A percentile compares a stretch with the other conserved stretches of the same genome.
Conservation (phyloP, 495 filamentous ascomycete species). For the Aeminium ludgeri region DNA sequence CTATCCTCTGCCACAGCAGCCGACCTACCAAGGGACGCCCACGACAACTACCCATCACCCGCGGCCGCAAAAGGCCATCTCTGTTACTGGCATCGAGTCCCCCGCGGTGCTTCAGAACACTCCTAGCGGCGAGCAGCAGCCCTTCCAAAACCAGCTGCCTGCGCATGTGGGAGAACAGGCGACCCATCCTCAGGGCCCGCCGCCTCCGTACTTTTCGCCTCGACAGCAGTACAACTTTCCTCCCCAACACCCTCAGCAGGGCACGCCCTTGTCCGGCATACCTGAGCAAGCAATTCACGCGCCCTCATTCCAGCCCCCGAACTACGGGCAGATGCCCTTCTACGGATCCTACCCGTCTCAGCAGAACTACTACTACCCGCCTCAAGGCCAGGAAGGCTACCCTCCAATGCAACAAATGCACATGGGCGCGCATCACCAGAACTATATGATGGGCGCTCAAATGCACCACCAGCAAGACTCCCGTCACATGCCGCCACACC, state of each 20-base stretch:
- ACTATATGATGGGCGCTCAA: constrained; percentile 7
- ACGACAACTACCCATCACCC: constrained; percentile 68
- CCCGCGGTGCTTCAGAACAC: constrained; percentile 55
- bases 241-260: constrained; percentile 54
- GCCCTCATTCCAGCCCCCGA: constrained; percentile 63
- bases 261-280: constrained; percentile 86
- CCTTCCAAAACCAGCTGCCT: constrained; percentile 84
- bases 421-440: constrained; percentile 7
- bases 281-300: constrained; percentile 90
- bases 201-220: constrained; percentile 25
- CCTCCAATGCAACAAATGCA: constrained; percentile 6
- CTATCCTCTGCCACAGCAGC: constrained; percentile 51
- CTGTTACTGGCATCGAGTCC: constrained; percentile 84
- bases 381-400: constrained; percentile 8
- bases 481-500: not conserved
- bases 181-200: constrained; percentile 29
- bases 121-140: constrained; percentile 40
- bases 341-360: constrained; percentile 41
- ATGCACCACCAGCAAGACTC: constrained; percentile 1
- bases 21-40: constrained; percentile 61
- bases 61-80: constrained; percentile 84
- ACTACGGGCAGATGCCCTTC: constrained; percentile 32
- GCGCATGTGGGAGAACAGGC: constrained; percentile 42
- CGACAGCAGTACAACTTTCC: constrained; percentile 60
- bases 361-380: constrained; percentile 26